These are phyloP conservation scores for Scytalidium sp. DNA, from an alignment of 2,329 filamentous ascomycete species.

Conservation along the genomic window DNA sequence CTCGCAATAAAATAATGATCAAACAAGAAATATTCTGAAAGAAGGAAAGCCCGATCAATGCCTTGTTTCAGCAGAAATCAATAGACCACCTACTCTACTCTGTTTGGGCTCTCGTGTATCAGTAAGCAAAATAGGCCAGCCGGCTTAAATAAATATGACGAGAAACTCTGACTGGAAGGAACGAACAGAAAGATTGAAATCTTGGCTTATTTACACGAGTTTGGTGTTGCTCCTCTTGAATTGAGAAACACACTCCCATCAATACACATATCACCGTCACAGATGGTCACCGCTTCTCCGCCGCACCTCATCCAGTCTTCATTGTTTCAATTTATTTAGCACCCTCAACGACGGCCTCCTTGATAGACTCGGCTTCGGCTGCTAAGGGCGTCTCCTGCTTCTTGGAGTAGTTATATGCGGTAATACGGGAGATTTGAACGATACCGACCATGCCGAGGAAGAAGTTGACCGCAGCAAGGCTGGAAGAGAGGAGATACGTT, in stretches of 20 bases:
- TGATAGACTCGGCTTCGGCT: slow-evolving; percentile 26
- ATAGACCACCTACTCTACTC: no score
- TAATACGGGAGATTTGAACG: slow-evolving; percentile 77
- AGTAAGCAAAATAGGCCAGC: no score
- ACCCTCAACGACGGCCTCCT: slow-evolving; percentile 16
- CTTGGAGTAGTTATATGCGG: slow-evolving; percentile 60
- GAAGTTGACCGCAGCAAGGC: slow-evolving; percentile 95
- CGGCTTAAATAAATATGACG: no score
- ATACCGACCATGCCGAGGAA: slow-evolving; percentile 88
- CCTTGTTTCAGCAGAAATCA: no score
- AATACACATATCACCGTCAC: background rate
- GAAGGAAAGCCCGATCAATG: no score
- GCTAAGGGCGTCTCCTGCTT: slow-evolving; percentile 47
- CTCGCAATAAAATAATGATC: no score
- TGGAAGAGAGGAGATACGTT: slow-evolving; percentile 30
- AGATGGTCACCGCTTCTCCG: background rate
- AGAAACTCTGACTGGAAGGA: no score
- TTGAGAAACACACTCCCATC: background rate
- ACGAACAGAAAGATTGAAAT: background rate
- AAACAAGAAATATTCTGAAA: no score
- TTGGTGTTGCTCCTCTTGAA: no score
- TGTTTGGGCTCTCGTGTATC: no score
- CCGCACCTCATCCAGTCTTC: background rate
- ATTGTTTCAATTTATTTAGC: slow-evolving; percentile 7
- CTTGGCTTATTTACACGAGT: background rate